Conservation (phyloP, 176 grass and related monocot species). For the Hyparrhenia diplandra region DNA sequence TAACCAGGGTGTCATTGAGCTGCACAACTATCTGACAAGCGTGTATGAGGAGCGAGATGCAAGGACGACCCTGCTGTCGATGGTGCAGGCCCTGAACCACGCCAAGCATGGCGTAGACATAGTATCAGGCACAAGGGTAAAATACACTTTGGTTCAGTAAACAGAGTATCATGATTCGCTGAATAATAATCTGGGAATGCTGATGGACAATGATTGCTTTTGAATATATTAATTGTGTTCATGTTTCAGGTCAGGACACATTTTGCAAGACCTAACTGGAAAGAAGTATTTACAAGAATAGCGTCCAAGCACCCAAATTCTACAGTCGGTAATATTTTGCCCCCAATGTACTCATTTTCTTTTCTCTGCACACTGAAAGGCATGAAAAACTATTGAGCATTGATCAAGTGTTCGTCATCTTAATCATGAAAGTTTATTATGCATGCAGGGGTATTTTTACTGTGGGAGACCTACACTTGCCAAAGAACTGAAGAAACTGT, state of each 20-base stretch:
- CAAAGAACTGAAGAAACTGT: constrained; percentile 65
- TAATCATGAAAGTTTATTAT: constrained; percentile 14
- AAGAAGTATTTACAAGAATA: constrained; percentile 60
- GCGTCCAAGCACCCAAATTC: constrained; percentile 65
- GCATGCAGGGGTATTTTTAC: constrained; percentile 65
- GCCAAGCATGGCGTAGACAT: constrained; percentile 84
- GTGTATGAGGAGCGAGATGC: constrained; percentile 83
- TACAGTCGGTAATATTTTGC: constrained; percentile 57
- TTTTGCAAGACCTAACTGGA: constrained; percentile 90
- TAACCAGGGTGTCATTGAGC: constrained; percentile 64
- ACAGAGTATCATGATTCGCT: background rate
- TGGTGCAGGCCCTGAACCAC: constrained; percentile 81
- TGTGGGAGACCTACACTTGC: constrained; percentile 60
- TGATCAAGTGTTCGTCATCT: background rate
- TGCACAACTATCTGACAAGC: constrained; percentile 87
- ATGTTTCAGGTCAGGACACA: constrained; percentile 70
- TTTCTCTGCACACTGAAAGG: background rate
- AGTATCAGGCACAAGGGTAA: constrained; percentile 81
- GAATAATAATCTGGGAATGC: background rate
- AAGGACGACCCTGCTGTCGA: constrained; percentile 60
- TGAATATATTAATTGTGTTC: background rate
- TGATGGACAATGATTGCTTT: background rate
- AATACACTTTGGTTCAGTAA: background rate
- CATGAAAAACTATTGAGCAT: background rate
- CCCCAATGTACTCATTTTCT: background rate